Base-by-base conservation (phyloP, 345 rosid genomes). In the Melaleuca alternifolia region DNA sequence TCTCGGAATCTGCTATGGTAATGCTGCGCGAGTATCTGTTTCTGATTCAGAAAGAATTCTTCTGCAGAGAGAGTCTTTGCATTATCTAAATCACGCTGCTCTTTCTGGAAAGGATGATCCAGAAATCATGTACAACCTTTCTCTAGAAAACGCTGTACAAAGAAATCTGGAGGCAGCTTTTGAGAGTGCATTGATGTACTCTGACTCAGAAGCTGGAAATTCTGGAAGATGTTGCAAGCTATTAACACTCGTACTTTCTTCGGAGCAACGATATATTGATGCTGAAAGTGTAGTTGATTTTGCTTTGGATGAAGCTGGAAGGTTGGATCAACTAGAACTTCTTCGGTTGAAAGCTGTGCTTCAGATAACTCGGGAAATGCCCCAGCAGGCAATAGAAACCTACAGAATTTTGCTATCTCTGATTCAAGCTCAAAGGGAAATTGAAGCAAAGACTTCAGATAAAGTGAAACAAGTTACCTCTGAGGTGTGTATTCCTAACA, bases 331-430 rank as follows among this genome's bases (percentile, higher is more conserved):
- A 75, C 90, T 95, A 53, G 96, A 95, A 85, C 97, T 96, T 91
- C 92, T 96, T 85, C 93, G 97, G 89, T 87, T 96, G 86, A 95
- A 92, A 91, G 96, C 96, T 83, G 90, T 91, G 65, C 99, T 97
- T 85, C 97, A 95, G 88, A 91, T 93, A 89, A 93, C 98, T 84
- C 95, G 93, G 92, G 95, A 94, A 88, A 95, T 92, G 85, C 98
- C 98, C 87, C 95, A 93, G 91, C 93, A 92, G 92, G 98, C 99
- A 84, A 91, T 97, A 88, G 96, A 94, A 90, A 96, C 99, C 84
- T 96, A 94, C 90, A 94, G 97, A 90, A 87, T 92, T 59, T 89
- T 95, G 91, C 91, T 97, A n/a, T 92, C 95, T 86, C 88, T 92
- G 90, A 92, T 96, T 90, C 96, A 94, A 89, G 93, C 93, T 79